Base-by-base conservation (phyloP, 495 filamentous ascomycete genomes). In the Penicillium verhagenii region DNA sequence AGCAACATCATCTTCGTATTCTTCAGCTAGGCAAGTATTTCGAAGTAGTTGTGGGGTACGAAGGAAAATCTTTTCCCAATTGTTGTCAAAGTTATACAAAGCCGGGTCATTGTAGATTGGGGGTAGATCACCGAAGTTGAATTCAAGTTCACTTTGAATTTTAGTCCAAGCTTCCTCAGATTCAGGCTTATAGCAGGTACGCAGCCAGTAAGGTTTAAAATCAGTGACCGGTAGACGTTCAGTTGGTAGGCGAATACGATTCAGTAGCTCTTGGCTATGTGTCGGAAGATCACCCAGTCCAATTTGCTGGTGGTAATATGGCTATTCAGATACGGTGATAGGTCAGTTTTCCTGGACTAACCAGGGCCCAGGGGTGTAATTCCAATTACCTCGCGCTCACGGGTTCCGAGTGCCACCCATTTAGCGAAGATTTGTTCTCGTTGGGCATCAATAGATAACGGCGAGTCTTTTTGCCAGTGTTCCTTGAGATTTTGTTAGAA, bases 161-260 rank as follows among this genome's bases (percentile, higher is more conserved):
- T 11, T 29, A 46, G n/a, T 10, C 23, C 43, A 46, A 26, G 38
- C 29, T 13, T 20, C 25, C 16, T 56, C 47, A 11, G 53, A 46
- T 13, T 28, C 48, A n/a, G 24, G 39, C 10, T 35, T 26, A 47
- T 56, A 56, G 29, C 47, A 50, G n/a, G 53, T 56, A 18, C 53
- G 53, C 10, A 56, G 37, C 53, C 53, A 56, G 7, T 23, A 18
- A 9, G 20, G 9, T 33, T 9, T 1, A 7, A 11, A 18, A 21
- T 20, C 2, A n/a, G n/a, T n/a, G n/a, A n/a, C n/a, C n/a, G n/a
- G n/a, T n/a, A n/a, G n/a, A n/a, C 47, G 45, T n/a, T n/a, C 10
- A 37, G 19, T 14, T 21, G 44, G 39, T 20, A 29, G 46, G 26
- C 46, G 38, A 6, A 56, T 19, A 25, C 53, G 44, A 14, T 35